A percentile compares a stretch with the other conserved stretches of the same genome.
These are phyloP conservation scores for Candida endomychidarum DNA, from an alignment of 805 yeast genomes.

Conservation along the genomic window DNA sequence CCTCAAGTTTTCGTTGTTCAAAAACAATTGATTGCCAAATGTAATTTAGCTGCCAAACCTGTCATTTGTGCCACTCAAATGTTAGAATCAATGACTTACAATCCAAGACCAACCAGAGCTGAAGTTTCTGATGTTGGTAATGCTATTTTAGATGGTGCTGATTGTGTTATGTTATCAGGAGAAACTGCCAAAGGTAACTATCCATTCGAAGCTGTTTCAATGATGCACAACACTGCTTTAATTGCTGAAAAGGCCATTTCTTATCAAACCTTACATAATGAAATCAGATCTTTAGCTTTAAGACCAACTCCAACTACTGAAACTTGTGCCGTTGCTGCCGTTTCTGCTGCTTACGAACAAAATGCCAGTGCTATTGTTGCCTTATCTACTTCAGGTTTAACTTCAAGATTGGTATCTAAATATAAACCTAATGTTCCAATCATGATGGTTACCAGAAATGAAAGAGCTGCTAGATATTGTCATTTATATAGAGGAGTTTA, in stretches of 20 bases:
- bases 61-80: constrained; percentile 99
- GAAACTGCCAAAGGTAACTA: constrained; percentile 99
- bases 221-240: constrained; percentile 97
- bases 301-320: constrained; percentile 92
- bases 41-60: constrained; percentile 99
- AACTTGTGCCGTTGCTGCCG: constrained; percentile 97
- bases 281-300: constrained; percentile 78
- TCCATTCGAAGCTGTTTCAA: constrained; percentile 95
- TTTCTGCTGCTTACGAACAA: constrained; percentile 94
- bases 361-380: constrained; percentile 96
- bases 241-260: constrained; percentile 97
- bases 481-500: constrained; percentile 98
- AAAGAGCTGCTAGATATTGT: constrained; percentile 87
- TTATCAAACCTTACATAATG: constrained; percentile 80
- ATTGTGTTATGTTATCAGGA: constrained; percentile 99
- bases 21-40: constrained; percentile 98
- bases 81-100: constrained; percentile 99
- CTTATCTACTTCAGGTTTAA: constrained; percentile 90
- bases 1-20: constrained; percentile 98
- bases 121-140: constrained; percentile 99
- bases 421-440: constrained; percentile 98
- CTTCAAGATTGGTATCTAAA: constrained; percentile 95
- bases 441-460: constrained; percentile 96
- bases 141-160: constrained; percentile 99
- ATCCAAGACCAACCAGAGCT: constrained; percentile 99